These are phyloP conservation scores for Hyaloscypha bicolor DNA, from an alignment of 495 filamentous ascomycete genomes.

Conservation along the genomic window DNA sequence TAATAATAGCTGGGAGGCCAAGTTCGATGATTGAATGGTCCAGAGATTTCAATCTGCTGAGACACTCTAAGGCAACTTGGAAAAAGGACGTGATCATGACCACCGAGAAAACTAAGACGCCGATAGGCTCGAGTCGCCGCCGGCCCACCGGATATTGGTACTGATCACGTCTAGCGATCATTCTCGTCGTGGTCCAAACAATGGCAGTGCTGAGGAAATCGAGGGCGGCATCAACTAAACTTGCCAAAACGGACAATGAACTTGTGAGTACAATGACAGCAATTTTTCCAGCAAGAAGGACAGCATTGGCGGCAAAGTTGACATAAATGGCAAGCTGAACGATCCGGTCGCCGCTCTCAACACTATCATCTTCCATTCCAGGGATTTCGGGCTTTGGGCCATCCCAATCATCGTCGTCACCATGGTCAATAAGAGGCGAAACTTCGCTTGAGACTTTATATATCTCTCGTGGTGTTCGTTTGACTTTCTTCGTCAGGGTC, in stretches of 20 bases:
- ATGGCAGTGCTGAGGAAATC: conserved; percentile 89
- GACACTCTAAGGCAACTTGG: conserved; percentile 77
- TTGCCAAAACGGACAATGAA: conserved; percentile 86
- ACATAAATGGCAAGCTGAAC: conserved; percentile 82
- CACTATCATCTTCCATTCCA: conserved; percentile 56
- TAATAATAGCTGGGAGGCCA: conserved; percentile 69
- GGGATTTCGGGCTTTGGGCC: conserved; percentile 50
- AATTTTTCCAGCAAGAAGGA: conserved; percentile 79
- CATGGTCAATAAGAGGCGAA: conserved; percentile 22
- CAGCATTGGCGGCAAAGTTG: conserved; percentile 81
- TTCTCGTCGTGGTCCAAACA: conserved; percentile 77
- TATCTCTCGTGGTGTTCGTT: conserved; percentile 78
- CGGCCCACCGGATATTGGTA: conserved; percentile 85
- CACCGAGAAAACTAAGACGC: conserved; percentile 77
- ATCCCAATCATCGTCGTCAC: conserved; percentile 33
- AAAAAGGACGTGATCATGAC: conserved; percentile 88
- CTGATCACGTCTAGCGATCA: conserved; percentile 75
- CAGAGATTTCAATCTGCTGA: conserved; percentile 62
- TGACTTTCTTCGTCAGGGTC: conserved; percentile 51
- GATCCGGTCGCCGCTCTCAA: conserved; percentile 65
- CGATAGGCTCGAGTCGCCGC: conserved; percentile 74
- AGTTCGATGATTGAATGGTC: conserved; percentile 73
- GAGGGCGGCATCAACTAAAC: conserved; percentile 83
- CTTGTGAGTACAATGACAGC: conserved; percentile 75
- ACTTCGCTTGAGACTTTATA: conserved; percentile 73